These are phyloP conservation scores for Trematosphaeria pertusa DNA, from an alignment of 2,329 filamentous ascomycete genomes.

Conservation along the genomic window DNA sequence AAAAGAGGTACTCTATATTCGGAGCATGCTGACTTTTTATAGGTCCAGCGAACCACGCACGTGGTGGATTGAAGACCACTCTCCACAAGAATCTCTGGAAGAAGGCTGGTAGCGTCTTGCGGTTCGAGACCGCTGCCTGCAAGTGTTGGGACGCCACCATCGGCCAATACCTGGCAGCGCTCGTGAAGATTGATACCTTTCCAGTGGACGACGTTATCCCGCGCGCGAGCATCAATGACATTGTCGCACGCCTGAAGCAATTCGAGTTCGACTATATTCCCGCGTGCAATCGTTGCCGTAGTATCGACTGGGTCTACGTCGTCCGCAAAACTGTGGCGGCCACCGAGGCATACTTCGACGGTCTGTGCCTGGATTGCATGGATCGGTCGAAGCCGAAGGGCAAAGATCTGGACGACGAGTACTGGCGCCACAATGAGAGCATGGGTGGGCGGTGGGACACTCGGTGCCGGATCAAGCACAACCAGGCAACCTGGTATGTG, in stretches of 20 bases:
- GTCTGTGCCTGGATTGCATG: conserved; percentile 40
- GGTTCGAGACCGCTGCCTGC: conserved; percentile 12
- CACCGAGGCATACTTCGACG: conserved; percentile 27
- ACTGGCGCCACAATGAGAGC: conserved; percentile 21
- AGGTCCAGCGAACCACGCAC: conserved; percentile 31
- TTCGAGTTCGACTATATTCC: conserved; percentile 20
- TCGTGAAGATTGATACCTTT: conserved; percentile 20
- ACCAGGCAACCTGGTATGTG: conserved; percentile 8
- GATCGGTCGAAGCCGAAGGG: conserved; percentile 16
- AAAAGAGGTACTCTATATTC: not conserved
- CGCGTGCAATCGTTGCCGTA: conserved; percentile 16
- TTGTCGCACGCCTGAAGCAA: conserved; percentile 15
- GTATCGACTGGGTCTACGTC: conserved; percentile 16
- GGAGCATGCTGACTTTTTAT: not conserved
- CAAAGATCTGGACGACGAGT: conserved; percentile 16
- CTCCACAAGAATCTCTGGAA: conserved; percentile 23
- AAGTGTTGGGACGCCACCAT: conserved; percentile 20
- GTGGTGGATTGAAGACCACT: conserved; percentile 20
- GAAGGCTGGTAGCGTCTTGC: conserved; percentile 16
- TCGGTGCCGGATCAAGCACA: conserved; percentile 6
- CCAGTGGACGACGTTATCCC: conserved; percentile 25
- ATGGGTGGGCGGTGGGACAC: conserved; percentile 31
- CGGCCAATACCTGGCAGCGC: conserved; percentile 21
- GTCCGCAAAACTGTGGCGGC: not conserved
- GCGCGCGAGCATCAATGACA: conserved; percentile 14